Evolutionary conservation across 208 protist species (phyloP), one percentile per base, ranked within the genome.

Genomic region (Wallacemonas sp.): DNA sequence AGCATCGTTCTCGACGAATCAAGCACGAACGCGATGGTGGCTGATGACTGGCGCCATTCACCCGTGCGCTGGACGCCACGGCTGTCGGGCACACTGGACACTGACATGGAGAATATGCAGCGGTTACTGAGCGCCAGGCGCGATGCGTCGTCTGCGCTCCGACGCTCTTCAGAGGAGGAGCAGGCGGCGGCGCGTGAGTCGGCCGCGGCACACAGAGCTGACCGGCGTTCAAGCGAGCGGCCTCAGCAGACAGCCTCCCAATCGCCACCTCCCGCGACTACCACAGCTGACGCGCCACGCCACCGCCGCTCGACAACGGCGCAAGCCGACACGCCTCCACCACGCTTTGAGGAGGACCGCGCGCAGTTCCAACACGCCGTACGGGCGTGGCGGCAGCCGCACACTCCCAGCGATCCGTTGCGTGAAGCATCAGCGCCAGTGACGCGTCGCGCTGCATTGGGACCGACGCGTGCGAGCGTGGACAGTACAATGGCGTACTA

Each of bases 401-500:
- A 10, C 41, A 10, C 8, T 5, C n/a, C 41, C 41, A 46, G 17
- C n/a, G n/a, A 3, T 19, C 8, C 4, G n/a, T n/a, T n/a, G n/a
- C n/a, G n/a, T n/a, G n/a, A n/a, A n/a, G n/a, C n/a, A 3, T 2
- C 29, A 32, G 19, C n/a, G 17, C 17, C n/a, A 10, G 32, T 19
- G n/a, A 32, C 9, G 30, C 30, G 30, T 3, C 30, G 17, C 4
- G 4, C 45, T 24, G 26, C 32, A 6, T 3, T 32, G 8, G 17
- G 6, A 4, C 22, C 45, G 26, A n/a, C n/a, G n/a, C 50, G 32
- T 39, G 50, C 50, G 50, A 57, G 50, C n/a, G 50, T 57, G 30
- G 50, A 57, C 21, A 32, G 50, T 8, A 34, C 39, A 32, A 57
- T 57, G 50, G 50, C 50, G 50, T 57, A 57, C 50, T 57, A 57